Base-by-base conservation (phyloP, 1,284 basidiomycete genomes). In the Fomitiporia mediterranea region DNA sequence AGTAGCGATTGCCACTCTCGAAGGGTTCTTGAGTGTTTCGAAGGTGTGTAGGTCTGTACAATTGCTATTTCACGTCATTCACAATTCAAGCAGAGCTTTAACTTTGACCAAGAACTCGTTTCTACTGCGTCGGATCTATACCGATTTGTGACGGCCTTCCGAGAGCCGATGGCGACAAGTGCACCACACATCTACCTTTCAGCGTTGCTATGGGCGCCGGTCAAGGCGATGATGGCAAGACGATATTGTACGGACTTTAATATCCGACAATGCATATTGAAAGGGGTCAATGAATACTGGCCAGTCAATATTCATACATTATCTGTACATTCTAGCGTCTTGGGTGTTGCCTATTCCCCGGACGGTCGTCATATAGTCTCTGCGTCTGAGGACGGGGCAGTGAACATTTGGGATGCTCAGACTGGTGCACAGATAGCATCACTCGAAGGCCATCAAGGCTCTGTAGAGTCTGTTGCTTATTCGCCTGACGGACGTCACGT, bases 381-480 rank as follows among this genome's bases (percentile, higher is more conserved):
- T 30, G 51, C 39, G 8, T 53, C 39, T 7, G 30, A 43, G 8
- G 51, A 42, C 51, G 38, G 25, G 9, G 44, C 39, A 15, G 27
- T 53, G n/a, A 19, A 21, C 23, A 43, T 53, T 7, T 53, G 51
- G 51, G 27, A 44, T 34, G 27, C 28, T 15, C 28, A 13, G 21
- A 46, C 43, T 15, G 15, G 43, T 25, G 32, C 32, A n/a, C n/a
- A n/a, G n/a, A n/a, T n/a, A n/a, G 17, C 38, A 8, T 25, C 19
- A n/a, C 13, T 56, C 23, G 42, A 19, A 25, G 64, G 57, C 6
- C 64, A 64, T 39, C 61, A n/a, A 8, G 42, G 46, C 13, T 9
- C 3, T 2, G 56, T 65, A n/a, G 47, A 27, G 5, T 51, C 56
- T 19, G 39, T 67, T 17, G 59, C 58, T 32, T 65, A 62, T 30